A percentile compares a stretch with the other conserved stretches of the same genome.
Conservation (phyloP, 495 filamentous ascomycete species). For the Talaromyces liani region DNA sequence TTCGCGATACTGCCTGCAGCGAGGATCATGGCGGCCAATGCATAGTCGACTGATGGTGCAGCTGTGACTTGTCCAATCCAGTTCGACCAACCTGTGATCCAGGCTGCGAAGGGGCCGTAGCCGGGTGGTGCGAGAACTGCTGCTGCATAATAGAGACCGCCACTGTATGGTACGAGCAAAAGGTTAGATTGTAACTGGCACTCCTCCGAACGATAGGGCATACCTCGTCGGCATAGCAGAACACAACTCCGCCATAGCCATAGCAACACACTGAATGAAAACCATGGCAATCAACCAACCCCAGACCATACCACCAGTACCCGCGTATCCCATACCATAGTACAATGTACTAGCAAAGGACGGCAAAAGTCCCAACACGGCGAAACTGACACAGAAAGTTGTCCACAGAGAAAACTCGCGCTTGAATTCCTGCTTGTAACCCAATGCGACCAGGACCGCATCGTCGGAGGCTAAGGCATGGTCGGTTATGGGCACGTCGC, state of each 20-base stretch:
- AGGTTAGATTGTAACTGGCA: constrained; percentile 1
- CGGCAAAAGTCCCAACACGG: constrained; percentile 65
- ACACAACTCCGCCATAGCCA: constrained; percentile 61
- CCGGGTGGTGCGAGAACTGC: constrained; percentile 72
- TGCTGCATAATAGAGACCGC: constrained; percentile 72
- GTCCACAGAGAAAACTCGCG: constrained; percentile 79
- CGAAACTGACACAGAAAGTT: constrained; percentile 72
- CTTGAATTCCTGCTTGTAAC: constrained; percentile 78
- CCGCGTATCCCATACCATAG: constrained; percentile 77
- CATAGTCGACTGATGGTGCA: constrained; percentile 59
- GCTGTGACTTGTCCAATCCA: constrained; percentile 66
- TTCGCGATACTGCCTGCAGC: constrained; percentile 62
- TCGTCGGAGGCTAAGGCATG: constrained; percentile 54
- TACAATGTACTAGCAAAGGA: constrained; percentile 68
- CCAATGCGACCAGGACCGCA: constrained; percentile 59
- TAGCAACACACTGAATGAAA: constrained; percentile 67
- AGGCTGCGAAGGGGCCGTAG: constrained; percentile 68
- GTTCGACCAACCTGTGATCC: constrained; percentile 70
- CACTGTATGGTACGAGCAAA: constrained; percentile 29
- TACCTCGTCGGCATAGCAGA: constrained; percentile 60
- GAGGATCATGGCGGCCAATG: constrained; percentile 63
- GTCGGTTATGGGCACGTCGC: constrained; percentile 52
- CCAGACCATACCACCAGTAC: constrained; percentile 77
- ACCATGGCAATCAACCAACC: constrained; percentile 71
- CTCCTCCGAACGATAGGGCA: not conserved